Evolutionary conservation across 345 rosid species (phyloP).

Genomic region (Adansonia digitata): DNA sequence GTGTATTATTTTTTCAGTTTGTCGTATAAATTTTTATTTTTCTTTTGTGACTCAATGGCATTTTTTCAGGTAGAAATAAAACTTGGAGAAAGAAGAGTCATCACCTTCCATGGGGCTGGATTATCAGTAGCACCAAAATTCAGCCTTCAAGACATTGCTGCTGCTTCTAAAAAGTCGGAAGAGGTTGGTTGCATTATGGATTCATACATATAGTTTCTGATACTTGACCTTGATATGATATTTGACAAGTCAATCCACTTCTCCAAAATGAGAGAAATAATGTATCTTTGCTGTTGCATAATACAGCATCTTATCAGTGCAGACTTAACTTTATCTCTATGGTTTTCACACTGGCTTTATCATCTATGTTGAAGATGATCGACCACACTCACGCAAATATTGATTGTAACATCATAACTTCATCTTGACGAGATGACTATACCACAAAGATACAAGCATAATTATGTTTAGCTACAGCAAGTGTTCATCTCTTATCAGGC

Average conservation of each 20-base stretch:
- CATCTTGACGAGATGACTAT: background rate
- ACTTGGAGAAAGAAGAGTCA: slow-evolving; percentile 81
- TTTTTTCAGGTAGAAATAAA: slow-evolving; percentile 79
- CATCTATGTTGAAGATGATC: too few relatives aligned
- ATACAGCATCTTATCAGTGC: background rate
- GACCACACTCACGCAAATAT: background rate
- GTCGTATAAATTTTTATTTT: background rate
- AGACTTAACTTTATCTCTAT: background rate
- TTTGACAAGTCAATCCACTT: background rate
- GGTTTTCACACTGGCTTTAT: too few relatives aligned
- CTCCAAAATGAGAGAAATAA: background rate
- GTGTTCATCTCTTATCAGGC: too few relatives aligned
- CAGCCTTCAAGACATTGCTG: slow-evolving; percentile 44
- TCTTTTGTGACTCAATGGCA: slow-evolving; percentile 11
- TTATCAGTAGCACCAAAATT: slow-evolving; percentile 64
- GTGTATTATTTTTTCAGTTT: slow-evolving; percentile 13
- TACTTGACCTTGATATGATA: background rate
- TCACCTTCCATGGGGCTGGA: slow-evolving; percentile 65
- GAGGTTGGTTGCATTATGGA: slow-evolving; percentile 50
- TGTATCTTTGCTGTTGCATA: background rate
- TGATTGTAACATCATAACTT: background rate
- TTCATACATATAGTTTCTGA: background rate
- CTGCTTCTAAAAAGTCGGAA: slow-evolving; percentile 50
- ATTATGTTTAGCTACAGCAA: too few relatives aligned
- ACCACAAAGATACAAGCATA: background rate